Evolutionary conservation across 495 filamentous ascomycete species (phyloP).

Genomic region (Penicillium salamii): DNA sequence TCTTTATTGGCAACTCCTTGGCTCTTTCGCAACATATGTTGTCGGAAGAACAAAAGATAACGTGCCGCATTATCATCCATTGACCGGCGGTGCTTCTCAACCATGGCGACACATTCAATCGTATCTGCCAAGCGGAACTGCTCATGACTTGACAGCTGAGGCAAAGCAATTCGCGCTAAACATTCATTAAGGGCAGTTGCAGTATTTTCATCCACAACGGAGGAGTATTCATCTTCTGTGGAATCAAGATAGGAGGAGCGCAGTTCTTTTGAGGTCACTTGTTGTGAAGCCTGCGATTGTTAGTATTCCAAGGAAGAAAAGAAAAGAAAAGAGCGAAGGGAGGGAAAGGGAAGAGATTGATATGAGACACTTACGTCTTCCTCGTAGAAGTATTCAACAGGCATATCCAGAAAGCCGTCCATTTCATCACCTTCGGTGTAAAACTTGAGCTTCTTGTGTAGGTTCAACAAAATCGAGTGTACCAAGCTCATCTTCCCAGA

Average conservation of each 20-base stretch:
- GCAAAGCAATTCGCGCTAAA: constrained; percentile 69
- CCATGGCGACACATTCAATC: constrained; percentile 81
- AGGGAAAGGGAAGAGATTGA: no score
- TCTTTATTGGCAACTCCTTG: constrained; percentile 58
- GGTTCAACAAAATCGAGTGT: constrained; percentile 66
- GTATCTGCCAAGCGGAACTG: constrained; percentile 87
- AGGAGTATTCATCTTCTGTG: constrained; percentile 56
- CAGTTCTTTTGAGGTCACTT: constrained; percentile 47
- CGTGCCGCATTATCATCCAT: constrained; percentile 92
- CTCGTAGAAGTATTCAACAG: constrained; percentile 67
- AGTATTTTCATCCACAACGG: constrained; percentile 68
- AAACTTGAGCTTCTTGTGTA: constrained; percentile 80
- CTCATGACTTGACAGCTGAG: constrained; percentile 81
- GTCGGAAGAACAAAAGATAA: constrained; percentile 86
- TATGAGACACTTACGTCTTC: constrained; percentile 48
- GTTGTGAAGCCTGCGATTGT: constrained; percentile 34
- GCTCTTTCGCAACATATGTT: constrained; percentile 70
- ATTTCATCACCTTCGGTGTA: constrained; percentile 78
- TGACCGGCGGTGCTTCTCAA: constrained; percentile 84
- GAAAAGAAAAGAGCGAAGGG: neutral
- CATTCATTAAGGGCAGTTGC: constrained; percentile 73
- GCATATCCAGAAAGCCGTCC: constrained; percentile 75
- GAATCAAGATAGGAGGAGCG: constrained; percentile 54
- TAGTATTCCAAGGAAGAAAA: constrained; percentile 22
- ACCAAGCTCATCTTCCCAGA: constrained; percentile 73